These are phyloP conservation scores for Trichoderma simmonsii DNA, from an alignment of 2,329 filamentous ascomycete species.

Conservation along the genomic window DNA sequence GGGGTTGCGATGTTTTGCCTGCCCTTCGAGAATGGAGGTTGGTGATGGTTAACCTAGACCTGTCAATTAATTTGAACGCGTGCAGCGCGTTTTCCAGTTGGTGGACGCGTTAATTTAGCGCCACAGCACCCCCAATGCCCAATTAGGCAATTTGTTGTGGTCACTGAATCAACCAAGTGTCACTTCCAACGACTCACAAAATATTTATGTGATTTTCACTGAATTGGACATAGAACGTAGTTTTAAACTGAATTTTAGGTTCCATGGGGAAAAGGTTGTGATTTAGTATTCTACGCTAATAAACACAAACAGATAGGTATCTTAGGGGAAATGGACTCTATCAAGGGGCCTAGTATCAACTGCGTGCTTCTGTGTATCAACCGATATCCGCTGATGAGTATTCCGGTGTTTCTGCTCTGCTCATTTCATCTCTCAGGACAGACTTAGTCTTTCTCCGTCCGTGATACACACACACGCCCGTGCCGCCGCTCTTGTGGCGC, in stretches of 20 bases:
- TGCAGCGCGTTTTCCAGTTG: slow-evolving; percentile 10
- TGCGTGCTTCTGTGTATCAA: not conserved
- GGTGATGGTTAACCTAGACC: slow-evolving; percentile 8
- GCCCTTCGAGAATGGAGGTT: not conserved
- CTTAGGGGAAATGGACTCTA: not conserved
- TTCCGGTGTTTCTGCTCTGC: not conserved
- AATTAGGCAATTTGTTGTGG: slow-evolving; percentile 1
- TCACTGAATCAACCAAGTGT: not conserved
- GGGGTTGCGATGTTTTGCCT: not conserved
- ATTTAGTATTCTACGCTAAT: not conserved
- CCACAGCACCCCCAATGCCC: not conserved
- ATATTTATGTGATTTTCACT: not conserved
- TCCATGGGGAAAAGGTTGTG: not conserved
- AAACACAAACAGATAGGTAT: not conserved
- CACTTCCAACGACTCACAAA: not conserved
- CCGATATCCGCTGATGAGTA: not conserved
- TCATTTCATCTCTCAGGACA: slow-evolving; percentile 29
- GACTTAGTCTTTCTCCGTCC: slow-evolving; percentile 34
- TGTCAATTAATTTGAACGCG: slow-evolving; percentile 15
- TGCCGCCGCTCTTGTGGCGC: slow-evolving; percentile 43
- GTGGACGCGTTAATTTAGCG: slow-evolving; percentile 18
- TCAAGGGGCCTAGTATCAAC: not conserved
- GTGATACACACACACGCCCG: slow-evolving; percentile 50
- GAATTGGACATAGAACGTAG: not conserved
- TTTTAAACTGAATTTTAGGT: not conserved